Conservation (phyloP, 345 rosid genomes). For the Noccaea caerulescens region DNA sequence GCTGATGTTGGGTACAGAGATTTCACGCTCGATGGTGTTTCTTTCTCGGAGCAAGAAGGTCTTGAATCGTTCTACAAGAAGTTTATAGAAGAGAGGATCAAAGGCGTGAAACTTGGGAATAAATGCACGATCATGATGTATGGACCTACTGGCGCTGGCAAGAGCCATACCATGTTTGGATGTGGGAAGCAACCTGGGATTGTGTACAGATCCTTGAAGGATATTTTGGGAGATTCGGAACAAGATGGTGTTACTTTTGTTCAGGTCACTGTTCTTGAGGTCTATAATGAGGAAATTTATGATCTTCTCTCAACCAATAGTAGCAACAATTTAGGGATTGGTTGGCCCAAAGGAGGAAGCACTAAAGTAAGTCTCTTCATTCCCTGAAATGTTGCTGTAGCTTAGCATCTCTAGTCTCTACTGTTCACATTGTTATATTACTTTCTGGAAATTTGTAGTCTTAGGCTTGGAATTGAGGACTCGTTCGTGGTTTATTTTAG, state of each 20-base stretch:
- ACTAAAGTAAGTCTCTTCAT: conserved; percentile 52
- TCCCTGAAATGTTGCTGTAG: not conserved
- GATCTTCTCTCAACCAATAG: conserved; percentile 74
- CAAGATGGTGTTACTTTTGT: conserved; percentile 69
- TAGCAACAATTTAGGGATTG: conserved; percentile 71
- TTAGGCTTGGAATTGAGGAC: not conserved
- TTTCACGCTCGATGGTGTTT: conserved; percentile 84
- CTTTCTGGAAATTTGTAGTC: not conserved
- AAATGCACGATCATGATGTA: conserved; percentile 97
- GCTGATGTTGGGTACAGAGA: conserved; percentile 89
- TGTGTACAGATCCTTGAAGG: conserved; percentile 72
- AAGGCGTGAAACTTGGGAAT: conserved; percentile 74
- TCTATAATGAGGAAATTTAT: conserved; percentile 90
- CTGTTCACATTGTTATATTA: not conserved
- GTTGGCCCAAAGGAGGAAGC: conserved; percentile 81
- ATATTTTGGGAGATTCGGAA: conserved; percentile 66
- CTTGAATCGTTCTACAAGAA: conserved; percentile 72
- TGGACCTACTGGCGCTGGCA: conserved; percentile 97
- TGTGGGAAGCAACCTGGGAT: conserved; percentile 88
- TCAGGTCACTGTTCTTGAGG: conserved; percentile 90
- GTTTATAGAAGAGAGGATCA: conserved; percentile 74
- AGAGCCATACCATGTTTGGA: conserved; percentile 97
- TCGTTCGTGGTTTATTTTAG: not conserved
- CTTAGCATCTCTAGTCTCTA: not conserved
- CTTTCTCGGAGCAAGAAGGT: conserved; percentile 80